These are phyloP conservation scores for Purpureocillium lavendulum DNA, from an alignment of 2,329 filamentous ascomycete genomes.

Conservation along the genomic window DNA sequence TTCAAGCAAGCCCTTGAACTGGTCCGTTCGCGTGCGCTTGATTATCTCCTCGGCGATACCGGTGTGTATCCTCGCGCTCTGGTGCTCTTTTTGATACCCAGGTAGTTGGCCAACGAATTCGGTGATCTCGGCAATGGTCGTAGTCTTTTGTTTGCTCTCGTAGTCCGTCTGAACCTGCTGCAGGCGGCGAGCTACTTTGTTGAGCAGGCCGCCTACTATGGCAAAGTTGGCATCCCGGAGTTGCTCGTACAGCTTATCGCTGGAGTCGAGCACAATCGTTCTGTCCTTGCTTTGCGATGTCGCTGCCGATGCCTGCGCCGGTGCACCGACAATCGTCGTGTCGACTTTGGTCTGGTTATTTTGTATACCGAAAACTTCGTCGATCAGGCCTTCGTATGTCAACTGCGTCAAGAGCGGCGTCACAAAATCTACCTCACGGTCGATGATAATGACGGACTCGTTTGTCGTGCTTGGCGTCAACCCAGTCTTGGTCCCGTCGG, in stretches of 20 bases:
- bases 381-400: slow-evolving; percentile 92
- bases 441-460: slow-evolving; percentile 89
- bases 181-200: slow-evolving; percentile 81
- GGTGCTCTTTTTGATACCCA: slow-evolving; percentile 85
- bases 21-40: slow-evolving; percentile 81
- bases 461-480: slow-evolving; percentile 79
- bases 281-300: slow-evolving; percentile 61
- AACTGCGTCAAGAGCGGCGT: slow-evolving; percentile 88
- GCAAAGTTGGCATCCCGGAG: slow-evolving; percentile 92
- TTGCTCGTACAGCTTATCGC: slow-evolving; percentile 80
- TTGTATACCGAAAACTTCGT: slow-evolving; percentile 85
- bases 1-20: slow-evolving; percentile 81
- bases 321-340: slow-evolving; percentile 75
- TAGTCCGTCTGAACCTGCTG: slow-evolving; percentile 79
- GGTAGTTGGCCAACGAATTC: slow-evolving; percentile 94
- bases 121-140: slow-evolving; percentile 82
- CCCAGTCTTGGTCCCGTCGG: slow-evolving; percentile 52
- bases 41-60: slow-evolving; percentile 91
- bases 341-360: slow-evolving; percentile 93
- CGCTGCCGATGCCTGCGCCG: slow-evolving; percentile 52
- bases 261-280: slow-evolving; percentile 81
- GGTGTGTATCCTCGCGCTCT: slow-evolving; percentile 86
- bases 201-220: slow-evolving; percentile 80
- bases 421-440: slow-evolving; percentile 89
- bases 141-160: slow-evolving; percentile 80